Base-by-base conservation (phyloP, 1,139 yeast genomes). In the Kluyveromyces marxianus region DNA sequence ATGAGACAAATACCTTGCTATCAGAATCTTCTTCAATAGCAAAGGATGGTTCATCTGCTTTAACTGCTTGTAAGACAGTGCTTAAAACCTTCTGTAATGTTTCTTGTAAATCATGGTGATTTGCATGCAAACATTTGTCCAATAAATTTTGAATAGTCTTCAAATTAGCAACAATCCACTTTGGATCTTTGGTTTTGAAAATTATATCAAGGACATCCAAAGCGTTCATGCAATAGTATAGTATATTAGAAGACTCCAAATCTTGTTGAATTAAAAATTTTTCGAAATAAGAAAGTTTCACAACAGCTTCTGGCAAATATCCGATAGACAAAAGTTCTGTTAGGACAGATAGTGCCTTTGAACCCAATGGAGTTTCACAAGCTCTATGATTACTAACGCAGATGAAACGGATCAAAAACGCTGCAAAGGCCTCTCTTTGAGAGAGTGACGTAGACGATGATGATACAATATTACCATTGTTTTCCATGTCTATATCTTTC, bases 401-500 rank as follows among this genome's bases (percentile, higher is more conserved):
- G 35, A 90, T 84, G 56, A 86, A 89, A 47, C 97, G 72, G 41
- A 92, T 85, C 57, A 94, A 71, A 62, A 87, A 90, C 0, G 96
- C 89, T n/a, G 89, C 82, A 62, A 95, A 88, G 0, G 96, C 88
- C 63, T 90, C 97, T 40, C 95, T 73, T 60, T 87, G 90, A 25
- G 83, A 79, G 51, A 83, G 76, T 1, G 97, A 94, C 4, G 50
- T 46, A 7, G 50, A 40, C 2, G 47, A 41, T n/a, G 7, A 25
- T 2, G 31, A 10, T 4, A 27, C 32, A n/a, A 38, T 33, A 7
- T 24, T 25, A 21, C 46, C 52, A 5, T 37, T 47, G 10, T 53
- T 57, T 4, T 44, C 44, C 62, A 60, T 58, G 6, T 48, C 51
- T 14, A 56, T 41, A 45, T 62, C 66, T 27, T 44, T 55, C 41